A percentile compares a stretch with the other conserved stretches of the same genome.
phyloP scores from a whole-genome alignment of 768 basidiomycete species.

The Pleurotus tuoliensis region DNA sequence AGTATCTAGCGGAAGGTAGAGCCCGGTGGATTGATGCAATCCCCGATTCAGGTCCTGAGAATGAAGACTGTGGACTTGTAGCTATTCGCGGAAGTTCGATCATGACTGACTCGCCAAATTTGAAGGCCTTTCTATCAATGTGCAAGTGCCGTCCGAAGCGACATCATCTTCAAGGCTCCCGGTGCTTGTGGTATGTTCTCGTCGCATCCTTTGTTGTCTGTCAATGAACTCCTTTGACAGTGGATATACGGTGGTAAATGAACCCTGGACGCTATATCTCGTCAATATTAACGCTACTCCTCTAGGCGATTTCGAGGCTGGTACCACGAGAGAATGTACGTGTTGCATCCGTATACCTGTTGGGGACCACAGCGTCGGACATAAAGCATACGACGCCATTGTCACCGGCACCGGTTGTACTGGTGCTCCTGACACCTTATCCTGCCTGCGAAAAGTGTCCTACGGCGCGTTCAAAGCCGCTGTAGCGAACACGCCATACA shows the following conservation, averaged over 20 bases:
- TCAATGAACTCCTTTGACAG: constrained; percentile 18
- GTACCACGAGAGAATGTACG: constrained; percentile 30
- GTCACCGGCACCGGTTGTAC: constrained; percentile 29
- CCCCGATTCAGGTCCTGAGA: too few relatives aligned
- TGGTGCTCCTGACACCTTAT: constrained; percentile 32
- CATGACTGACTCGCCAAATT: too few relatives aligned
- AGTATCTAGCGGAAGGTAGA: too few relatives aligned
- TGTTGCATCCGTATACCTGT: constrained; percentile 22
- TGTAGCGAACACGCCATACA: constrained; percentile 32
- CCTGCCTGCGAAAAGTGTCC: constrained; percentile 35
- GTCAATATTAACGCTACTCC: background rate
- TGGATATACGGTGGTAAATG: constrained; percentile 47
- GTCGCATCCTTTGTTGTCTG: background rate
- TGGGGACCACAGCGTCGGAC: constrained; percentile 37
- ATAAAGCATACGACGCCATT: constrained; percentile 39
- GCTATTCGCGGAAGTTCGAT: too few relatives aligned
- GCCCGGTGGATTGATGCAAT: too few relatives aligned
- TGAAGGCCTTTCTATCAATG: constrained; percentile 48
- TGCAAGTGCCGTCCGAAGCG: constrained; percentile 39
- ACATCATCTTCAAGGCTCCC: constrained; percentile 42
- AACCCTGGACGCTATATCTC: background rate
- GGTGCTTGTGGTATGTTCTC: constrained; percentile 44
- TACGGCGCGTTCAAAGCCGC: constrained; percentile 34
- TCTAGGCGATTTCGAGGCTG: constrained; percentile 41
- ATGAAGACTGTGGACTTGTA: too few relatives aligned